A percentile compares a stretch with the other conserved stretches of the same genome.
phyloP scores from a whole-genome alignment of 2,329 filamentous ascomycete species.

The Xylogone sp. region DNA sequence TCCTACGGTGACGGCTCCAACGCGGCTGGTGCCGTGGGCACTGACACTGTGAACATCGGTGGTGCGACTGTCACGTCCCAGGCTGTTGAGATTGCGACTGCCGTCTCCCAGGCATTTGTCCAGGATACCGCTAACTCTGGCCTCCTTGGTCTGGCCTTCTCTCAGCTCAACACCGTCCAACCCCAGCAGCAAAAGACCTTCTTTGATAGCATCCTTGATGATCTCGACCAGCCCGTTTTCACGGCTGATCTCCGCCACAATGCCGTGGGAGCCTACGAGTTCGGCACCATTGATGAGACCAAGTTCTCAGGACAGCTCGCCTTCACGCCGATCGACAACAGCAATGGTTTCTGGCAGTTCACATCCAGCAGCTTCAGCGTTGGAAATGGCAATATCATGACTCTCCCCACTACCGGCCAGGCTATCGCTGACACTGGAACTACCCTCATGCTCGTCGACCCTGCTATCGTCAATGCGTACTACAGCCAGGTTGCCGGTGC shows the following conservation, averaged over 20 bases:
- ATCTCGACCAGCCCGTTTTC: constrained; percentile 51
- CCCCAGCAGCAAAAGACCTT: constrained; percentile 30
- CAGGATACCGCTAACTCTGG: constrained; percentile 44
- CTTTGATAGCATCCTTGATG: constrained; percentile 28
- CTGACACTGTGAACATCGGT: constrained; percentile 31
- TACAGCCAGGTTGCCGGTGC: constrained; percentile 34
- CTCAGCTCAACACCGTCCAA: constrained; percentile 30
- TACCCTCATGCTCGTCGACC: constrained; percentile 35
- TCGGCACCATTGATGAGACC: constrained; percentile 49
- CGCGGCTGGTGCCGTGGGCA: constrained; percentile 31
- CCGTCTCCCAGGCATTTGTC: constrained; percentile 29
- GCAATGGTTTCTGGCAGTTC: constrained; percentile 54
- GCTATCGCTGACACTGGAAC: constrained; percentile 42
- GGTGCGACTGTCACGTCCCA: constrained; percentile 28
- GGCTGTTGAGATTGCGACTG: constrained; percentile 30
- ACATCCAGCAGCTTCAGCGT: constrained; percentile 45
- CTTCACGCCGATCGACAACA: constrained; percentile 45
- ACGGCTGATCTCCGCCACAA: constrained; percentile 49
- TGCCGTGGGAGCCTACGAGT: constrained; percentile 47
- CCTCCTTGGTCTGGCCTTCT: constrained; percentile 56
- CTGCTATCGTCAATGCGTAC: constrained; percentile 34
- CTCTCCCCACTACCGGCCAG: constrained; percentile 48
- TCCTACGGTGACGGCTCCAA: constrained; percentile 35
- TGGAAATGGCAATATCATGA: constrained; percentile 47
- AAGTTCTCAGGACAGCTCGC: constrained; percentile 51